Percentiles rank a stretch among this genome's conserved stretches.
These are phyloP conservation scores for Penicillium robsamsonii DNA, from an alignment of 495 filamentous ascomycete genomes.

Conservation along the genomic window DNA sequence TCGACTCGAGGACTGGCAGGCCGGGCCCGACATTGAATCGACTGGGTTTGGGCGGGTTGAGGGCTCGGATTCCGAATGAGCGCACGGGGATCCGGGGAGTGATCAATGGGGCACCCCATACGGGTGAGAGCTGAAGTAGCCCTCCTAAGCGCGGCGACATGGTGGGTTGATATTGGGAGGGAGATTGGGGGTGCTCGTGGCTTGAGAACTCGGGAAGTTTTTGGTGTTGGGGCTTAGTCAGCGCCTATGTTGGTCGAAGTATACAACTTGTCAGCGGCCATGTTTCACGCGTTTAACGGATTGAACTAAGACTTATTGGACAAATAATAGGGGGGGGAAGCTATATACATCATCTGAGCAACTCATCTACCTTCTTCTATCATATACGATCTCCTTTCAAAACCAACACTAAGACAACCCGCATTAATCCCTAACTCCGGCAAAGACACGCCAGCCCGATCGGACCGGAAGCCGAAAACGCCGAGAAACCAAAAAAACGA, in stretches of 20 bases:
- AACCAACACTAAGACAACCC: background rate
- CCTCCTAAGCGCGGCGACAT: slow-evolving; percentile 42
- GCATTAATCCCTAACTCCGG: slow-evolving; percentile 6
- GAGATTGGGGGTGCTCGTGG: slow-evolving; percentile 2
- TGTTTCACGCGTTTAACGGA: background rate
- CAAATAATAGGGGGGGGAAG: background rate
- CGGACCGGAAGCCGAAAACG: slow-evolving; percentile 17
- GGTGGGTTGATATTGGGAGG: slow-evolving; percentile 11
- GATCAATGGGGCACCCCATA: slow-evolving; percentile 23
- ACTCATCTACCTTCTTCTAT: background rate
- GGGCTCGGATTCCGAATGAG: slow-evolving; percentile 49
- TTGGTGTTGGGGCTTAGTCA: slow-evolving; percentile 18
- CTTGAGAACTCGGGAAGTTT: slow-evolving; percentile 19
- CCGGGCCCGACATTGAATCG: slow-evolving; percentile 46
- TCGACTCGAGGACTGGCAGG: slow-evolving; percentile 60
- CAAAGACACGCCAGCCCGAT: slow-evolving; percentile 1
- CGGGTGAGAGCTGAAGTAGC: slow-evolving; percentile 32
- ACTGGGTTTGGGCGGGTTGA: slow-evolving; percentile 47
- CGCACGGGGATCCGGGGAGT: slow-evolving; percentile 26
- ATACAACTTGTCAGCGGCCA: background rate
- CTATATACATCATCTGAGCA: background rate
- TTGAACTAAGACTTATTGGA: no score
- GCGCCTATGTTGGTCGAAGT: background rate
- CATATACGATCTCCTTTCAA: background rate
- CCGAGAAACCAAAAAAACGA: slow-evolving; percentile 13